phyloP scores from a whole-genome alignment of 306 rosid genomes.

The Clitoria ternatea region DNA sequence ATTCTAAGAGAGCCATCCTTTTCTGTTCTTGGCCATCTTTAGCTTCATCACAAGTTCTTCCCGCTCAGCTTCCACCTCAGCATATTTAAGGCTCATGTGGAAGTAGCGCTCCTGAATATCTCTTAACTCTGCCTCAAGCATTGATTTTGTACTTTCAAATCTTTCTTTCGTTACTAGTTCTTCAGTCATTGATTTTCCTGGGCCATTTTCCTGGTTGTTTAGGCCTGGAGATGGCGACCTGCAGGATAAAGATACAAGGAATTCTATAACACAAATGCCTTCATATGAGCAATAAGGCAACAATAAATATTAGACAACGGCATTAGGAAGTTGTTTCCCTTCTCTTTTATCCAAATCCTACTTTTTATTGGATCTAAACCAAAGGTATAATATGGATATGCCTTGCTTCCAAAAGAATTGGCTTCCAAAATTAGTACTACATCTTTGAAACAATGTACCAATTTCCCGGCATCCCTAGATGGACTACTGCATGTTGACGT shows the following conservation, averaged over 20 bases:
- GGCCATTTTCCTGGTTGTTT: conserved; percentile 35
- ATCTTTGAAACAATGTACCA: neutral
- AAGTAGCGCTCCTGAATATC: conserved; percentile 83
- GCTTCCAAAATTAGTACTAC: neutral
- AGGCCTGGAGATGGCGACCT: conserved; percentile 48
- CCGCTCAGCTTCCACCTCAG: conserved; percentile 87
- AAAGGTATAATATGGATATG: neutral
- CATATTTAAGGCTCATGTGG: conserved; percentile 90
- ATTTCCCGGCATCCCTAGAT: neutral
- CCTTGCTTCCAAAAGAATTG: neutral
- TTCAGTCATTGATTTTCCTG: conserved; percentile 39
- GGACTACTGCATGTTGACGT: neutral
- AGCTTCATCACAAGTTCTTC: conserved; percentile 95
- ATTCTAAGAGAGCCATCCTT: conserved; percentile 62
- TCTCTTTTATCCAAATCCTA: neutral
- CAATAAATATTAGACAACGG: neutral
- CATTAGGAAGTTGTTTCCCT: neutral
- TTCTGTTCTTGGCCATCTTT: conserved; percentile 43
- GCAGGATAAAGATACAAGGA: conserved; percentile 10
- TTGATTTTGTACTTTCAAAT: conserved; percentile 54
- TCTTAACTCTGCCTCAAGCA: conserved; percentile 75
- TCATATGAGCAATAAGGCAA: neutral
- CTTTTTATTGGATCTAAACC: neutral
- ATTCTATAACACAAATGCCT: neutral
- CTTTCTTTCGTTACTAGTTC: conserved; percentile 54